phyloP scores from a whole-genome alignment of 352 stramenopile species.

The Phytophthora constricta region DNA sequence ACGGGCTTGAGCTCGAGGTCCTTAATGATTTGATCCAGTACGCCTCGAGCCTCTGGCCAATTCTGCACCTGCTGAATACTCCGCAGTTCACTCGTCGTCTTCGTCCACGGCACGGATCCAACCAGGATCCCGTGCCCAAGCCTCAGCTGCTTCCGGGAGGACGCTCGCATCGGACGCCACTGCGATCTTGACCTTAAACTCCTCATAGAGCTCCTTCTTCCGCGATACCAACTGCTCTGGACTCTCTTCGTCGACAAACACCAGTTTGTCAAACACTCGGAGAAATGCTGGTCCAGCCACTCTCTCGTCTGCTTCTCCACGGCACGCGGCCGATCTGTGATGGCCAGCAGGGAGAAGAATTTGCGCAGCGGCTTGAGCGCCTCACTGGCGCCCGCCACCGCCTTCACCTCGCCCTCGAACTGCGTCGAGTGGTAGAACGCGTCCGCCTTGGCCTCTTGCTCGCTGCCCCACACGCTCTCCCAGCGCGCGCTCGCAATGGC shows the following conservation, averaged over 20 bases:
- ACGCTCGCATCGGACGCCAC: constrained; percentile 48
- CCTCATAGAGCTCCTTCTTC: constrained; percentile 68
- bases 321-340: constrained; percentile 63
- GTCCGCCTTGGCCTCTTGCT: constrained; percentile 38
- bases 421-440: constrained; percentile 63
- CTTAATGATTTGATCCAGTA: constrained; percentile 48
- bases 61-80: constrained; percentile 28
- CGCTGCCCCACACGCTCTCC: constrained; percentile 41
- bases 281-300: constrained; percentile 73
- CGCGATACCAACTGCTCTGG: constrained; percentile 45
- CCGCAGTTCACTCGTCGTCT: constrained; percentile 3
- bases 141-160: constrained; percentile 33
- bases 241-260: constrained; percentile 64
- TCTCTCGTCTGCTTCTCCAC: constrained; percentile 76
- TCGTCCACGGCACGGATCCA: constrained; percentile 61
- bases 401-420: constrained; percentile 47
- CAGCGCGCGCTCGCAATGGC: constrained; percentile 31
- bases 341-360: constrained; percentile 64
- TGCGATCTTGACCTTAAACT: constrained; percentile 71
- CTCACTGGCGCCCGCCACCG: constrained; percentile 36
- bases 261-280: constrained; percentile 75
- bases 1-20: constrained; percentile 53
- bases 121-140: constrained; percentile 51
- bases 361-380: constrained; percentile 66
- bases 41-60: constrained; percentile 45